Evolutionary conservation across 257 asterid species (phyloP), one percentile per base, ranked within the genome.

Genomic region (Ligustrum vulgare): DNA sequence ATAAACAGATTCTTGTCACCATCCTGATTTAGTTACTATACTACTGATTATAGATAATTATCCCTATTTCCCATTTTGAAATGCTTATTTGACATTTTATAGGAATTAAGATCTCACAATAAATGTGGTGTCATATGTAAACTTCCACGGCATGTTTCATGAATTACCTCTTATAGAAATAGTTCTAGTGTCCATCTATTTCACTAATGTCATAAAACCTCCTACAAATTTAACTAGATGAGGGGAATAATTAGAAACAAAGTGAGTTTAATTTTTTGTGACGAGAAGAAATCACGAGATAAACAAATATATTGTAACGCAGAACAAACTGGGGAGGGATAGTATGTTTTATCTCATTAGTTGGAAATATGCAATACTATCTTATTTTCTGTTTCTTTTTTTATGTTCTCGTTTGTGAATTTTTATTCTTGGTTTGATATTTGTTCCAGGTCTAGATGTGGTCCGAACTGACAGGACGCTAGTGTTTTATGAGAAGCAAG

Each of bases 381-480:
- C 25, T 51, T 51, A 16, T 16, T 51, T 49, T 51, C 62, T 5
- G 62, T 41, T 32, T 63, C 58, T 33, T 25, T 41, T 60, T 66
- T 13, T 6, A 22, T 64, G 36, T 72, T 36, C 18, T 16, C 18
- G 28, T 67, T 74, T 71, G 37, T 78, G 45, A 45, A 23, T 74
- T 75, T 70, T 78, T 23, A 71, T 78, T n/a, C 47, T 71, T 60
- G 56, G 2, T 23, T 69, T 64, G 31, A 73, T 79, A 36, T 82
- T 39, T 43, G 7, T 83, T 71, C 67, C 81, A 94, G 98, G 99
- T 75, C 91, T 94, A 13, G 98, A 94, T 82, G 99, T 94, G 73
- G 86, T 81, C 51, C 97, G 99, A 36, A 94, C 99, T 0, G 99
- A 94, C 83, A 81, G 99, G 79, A 91, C 94, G 3, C 87, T 94